A percentile compares a stretch with the other conserved stretches of the same genome.
Conservation (phyloP, 2,329 filamentous ascomycete genomes). For the Aureobasidium sp. region DNA sequence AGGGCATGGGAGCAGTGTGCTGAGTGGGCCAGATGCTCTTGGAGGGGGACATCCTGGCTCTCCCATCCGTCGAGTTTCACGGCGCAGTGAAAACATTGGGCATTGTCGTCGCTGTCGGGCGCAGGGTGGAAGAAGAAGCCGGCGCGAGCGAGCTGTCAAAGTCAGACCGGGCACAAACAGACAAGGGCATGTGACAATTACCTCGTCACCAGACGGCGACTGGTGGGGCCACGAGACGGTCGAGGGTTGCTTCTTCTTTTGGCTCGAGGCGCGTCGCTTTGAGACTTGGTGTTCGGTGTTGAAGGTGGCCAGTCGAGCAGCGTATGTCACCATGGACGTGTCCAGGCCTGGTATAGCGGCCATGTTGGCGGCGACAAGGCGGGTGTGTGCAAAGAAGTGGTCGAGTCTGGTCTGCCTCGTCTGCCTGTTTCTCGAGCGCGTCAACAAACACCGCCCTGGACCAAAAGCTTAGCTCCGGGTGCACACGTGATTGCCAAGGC, state of each 20-base stretch:
- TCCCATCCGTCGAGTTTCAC: slow-evolving; percentile 90
- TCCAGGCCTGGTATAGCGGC: slow-evolving; percentile 3
- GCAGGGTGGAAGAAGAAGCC: slow-evolving; percentile 85
- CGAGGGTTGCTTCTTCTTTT: slow-evolving; percentile 49
- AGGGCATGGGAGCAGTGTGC: slow-evolving; percentile 82
- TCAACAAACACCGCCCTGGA: not conserved
- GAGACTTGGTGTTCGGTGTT: slow-evolving; percentile 51
- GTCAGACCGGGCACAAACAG: not conserved
- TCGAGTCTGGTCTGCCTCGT: not conserved
- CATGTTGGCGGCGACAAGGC: not conserved
- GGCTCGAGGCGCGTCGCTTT: slow-evolving; percentile 62
- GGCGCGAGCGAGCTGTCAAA: slow-evolving; percentile 66
- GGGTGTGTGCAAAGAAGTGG: not conserved
- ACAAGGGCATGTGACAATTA: slow-evolving; percentile 30
- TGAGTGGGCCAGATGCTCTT: slow-evolving; percentile 78
- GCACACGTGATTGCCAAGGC: slow-evolving; percentile 5
- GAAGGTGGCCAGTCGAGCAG: slow-evolving; percentile 63
- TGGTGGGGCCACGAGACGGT: slow-evolving; percentile 66
- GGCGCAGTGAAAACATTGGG: slow-evolving; percentile 77
- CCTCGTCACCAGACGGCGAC: slow-evolving; percentile 54
- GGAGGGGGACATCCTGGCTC: slow-evolving; percentile 68
- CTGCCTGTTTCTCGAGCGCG: not conserved
- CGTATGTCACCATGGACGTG: slow-evolving; percentile 1
- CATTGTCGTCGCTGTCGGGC: slow-evolving; percentile 71
- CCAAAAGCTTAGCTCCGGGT: not conserved